Conservation (phyloP, 192 early-diverging fungal species). For the Polychytrium aggregatum region DNA sequence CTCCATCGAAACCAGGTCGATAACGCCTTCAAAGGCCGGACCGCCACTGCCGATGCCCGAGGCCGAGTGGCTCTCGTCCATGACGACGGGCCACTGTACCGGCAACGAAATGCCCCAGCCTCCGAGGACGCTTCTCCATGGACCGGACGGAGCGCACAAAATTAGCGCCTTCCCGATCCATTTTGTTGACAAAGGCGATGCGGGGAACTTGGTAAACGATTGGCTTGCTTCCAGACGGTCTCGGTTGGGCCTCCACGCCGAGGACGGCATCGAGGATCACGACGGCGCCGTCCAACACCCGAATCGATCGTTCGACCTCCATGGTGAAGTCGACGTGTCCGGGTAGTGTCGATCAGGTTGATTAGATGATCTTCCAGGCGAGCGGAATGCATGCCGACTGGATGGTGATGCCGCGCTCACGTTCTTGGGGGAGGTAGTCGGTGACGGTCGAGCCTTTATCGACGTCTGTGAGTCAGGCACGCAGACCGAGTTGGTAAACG, state of each 20-base stretch:
- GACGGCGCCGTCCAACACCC: conserved; percentile 90
- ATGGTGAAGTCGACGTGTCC: conserved; percentile 95
- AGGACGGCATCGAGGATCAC: conserved; percentile 88
- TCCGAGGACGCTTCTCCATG: conserved; percentile 15
- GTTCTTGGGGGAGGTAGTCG: conserved; percentile 80
- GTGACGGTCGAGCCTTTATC: conserved; percentile 91
- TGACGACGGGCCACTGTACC: conserved; percentile 58
- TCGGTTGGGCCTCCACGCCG: conserved; percentile 94
- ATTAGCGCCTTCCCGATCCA: conserved; percentile 76
- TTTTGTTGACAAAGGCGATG: conserved; percentile 89
- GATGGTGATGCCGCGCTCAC: conserved; percentile 91
- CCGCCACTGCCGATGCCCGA: conserved; percentile 3
- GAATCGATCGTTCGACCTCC: conserved; percentile 83
- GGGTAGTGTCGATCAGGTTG: conserved; percentile 92
- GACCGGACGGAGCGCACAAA: conserved; percentile 43
- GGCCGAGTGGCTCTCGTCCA: conserved; percentile 14
- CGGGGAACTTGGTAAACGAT: conserved; percentile 77
- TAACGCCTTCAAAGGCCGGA: conserved; percentile 43
- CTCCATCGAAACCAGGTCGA: conserved; percentile 69
- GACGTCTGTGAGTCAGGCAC: no score
- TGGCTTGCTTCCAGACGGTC: conserved; percentile 67
- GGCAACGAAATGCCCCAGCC: conserved; percentile 54
- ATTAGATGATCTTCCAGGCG: conserved; percentile 52
- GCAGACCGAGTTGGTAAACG: no score
- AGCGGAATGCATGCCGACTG: conserved; percentile 87